phyloP scores from a whole-genome alignment of 345 rosid species.

The Microcos paniculata region DNA sequence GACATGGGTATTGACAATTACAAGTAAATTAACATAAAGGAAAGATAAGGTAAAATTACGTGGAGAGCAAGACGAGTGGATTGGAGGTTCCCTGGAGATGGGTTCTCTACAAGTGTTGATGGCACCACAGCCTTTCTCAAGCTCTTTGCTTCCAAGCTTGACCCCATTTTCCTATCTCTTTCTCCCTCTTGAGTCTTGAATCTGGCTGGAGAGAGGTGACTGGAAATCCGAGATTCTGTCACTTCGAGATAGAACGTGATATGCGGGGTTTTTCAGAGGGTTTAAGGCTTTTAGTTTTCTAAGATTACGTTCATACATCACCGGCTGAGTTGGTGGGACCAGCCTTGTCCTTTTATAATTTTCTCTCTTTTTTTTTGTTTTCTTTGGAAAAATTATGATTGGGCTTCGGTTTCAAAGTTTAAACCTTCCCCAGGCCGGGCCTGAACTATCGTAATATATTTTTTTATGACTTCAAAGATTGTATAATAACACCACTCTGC shows the following conservation, averaged over 20 bases:
- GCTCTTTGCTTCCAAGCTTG: constrained; percentile 42
- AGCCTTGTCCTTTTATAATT: not conserved
- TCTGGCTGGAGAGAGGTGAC: constrained; percentile 12
- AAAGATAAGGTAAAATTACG: constrained; percentile 20
- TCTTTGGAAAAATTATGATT: too few species aligned
- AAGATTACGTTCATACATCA: not conserved
- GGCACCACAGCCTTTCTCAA: constrained; percentile 54
- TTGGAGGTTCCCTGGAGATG: constrained; percentile 66
- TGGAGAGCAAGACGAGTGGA: constrained; percentile 73
- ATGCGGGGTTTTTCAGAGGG: not conserved
- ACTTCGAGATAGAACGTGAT: too few species aligned
- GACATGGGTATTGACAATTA: not conserved
- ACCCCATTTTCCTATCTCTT: constrained; percentile 12
- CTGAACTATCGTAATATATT: too few species aligned
- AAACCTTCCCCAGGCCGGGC: too few species aligned
- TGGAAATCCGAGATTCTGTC: not conserved
- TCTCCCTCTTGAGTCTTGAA: not conserved
- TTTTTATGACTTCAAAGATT: too few species aligned
- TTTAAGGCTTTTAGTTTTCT: not conserved
- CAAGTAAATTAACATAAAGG: not conserved
- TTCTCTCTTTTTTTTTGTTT: not conserved
- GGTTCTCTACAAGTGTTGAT: constrained; percentile 42
- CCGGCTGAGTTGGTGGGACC: not conserved
- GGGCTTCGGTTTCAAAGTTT: too few species aligned
- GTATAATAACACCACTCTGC: too few species aligned